Percentiles rank a stretch among this genome's conserved stretches.
phyloP scores from a whole-genome alignment of 192 early-diverging fungal species.

The Linnemannia zychae region DNA sequence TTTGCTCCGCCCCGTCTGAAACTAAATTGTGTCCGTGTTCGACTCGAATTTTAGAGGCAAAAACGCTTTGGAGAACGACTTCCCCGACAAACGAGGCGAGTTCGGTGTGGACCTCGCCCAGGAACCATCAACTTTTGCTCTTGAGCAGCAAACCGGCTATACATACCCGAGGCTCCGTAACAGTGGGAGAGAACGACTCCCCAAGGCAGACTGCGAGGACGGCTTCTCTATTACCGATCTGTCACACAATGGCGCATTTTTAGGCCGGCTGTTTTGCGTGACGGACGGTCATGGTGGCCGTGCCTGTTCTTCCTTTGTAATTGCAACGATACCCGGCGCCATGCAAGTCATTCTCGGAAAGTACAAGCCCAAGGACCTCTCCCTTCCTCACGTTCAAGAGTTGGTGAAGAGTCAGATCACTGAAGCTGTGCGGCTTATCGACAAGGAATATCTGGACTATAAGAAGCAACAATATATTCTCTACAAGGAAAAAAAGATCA shows the following conservation, averaged over 20 bases:
- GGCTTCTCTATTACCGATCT: constrained; percentile 65
- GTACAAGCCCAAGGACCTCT: constrained; percentile 55
- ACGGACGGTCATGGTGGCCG: constrained; percentile 73
- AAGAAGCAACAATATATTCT: constrained; percentile 62
- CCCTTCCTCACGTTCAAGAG: constrained; percentile 52
- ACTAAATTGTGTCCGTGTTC: not conserved
- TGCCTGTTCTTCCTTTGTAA: constrained; percentile 67
- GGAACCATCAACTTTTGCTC: constrained; percentile 63
- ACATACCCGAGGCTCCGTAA: constrained; percentile 69
- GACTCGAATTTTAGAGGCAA: constrained; percentile 18
- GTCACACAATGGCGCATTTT: constrained; percentile 30
- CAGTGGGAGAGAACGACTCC: constrained; percentile 59
- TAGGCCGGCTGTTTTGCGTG: constrained; percentile 65
- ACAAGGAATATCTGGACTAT: constrained; percentile 64
- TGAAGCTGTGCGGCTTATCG: constrained; percentile 59
- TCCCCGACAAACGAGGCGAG: constrained; percentile 39
- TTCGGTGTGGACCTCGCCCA: constrained; percentile 58
- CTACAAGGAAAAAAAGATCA: constrained; percentile 24
- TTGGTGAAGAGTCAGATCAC: constrained; percentile 59
- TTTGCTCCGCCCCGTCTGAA: not conserved
- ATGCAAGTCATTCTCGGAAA: constrained; percentile 61
- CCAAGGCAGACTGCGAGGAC: constrained; percentile 68
- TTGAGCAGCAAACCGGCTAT: constrained; percentile 70
- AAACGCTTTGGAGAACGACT: constrained; percentile 42
- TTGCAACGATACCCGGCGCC: constrained; percentile 58